Percentiles rank a stretch among this genome's conserved stretches.
These are phyloP conservation scores for Claviceps sorghi DNA, from an alignment of 2,329 filamentous ascomycete species.

Conservation along the genomic window DNA sequence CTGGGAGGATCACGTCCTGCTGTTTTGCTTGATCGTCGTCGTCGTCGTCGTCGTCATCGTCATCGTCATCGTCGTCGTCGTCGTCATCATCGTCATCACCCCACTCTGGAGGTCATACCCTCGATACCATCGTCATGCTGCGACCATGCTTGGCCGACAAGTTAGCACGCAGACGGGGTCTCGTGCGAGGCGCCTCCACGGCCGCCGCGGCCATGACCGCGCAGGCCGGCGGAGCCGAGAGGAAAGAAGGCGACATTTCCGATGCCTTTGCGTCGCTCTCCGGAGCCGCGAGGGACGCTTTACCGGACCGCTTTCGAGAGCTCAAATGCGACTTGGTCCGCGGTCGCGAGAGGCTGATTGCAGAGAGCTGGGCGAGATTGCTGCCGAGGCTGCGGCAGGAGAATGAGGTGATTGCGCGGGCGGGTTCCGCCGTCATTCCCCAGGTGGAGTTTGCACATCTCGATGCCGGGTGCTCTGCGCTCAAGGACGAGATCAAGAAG, in stretches of 20 bases:
- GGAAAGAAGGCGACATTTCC: conserved; percentile 47
- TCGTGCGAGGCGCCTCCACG: conserved; percentile 2
- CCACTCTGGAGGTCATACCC: background rate
- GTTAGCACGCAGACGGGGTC: conserved; percentile 3
- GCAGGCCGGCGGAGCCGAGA: conserved; percentile 12
- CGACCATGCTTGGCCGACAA: conserved; percentile 4
- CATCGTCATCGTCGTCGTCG: no score
- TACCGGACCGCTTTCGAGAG: conserved; percentile 41
- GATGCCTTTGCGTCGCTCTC: conserved; percentile 47
- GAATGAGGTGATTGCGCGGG: conserved; percentile 29
- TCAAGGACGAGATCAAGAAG: conserved; percentile 38
- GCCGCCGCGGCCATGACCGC: background rate
- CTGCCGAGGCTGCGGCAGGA: conserved; percentile 30
- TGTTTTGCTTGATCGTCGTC: no score
- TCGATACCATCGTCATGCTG: conserved; percentile 4
- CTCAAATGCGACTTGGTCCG: conserved; percentile 39
- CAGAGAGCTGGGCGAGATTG: conserved; percentile 33
- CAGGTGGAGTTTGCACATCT: conserved; percentile 33
- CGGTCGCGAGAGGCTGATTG: conserved; percentile 33
- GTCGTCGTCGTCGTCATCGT: no score
- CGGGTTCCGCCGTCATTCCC: conserved; percentile 36
- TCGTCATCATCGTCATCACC: no score
- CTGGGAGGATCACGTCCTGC: no score
- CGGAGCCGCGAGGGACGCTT: conserved; percentile 25
- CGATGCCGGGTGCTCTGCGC: conserved; percentile 19